A percentile compares a stretch with the other conserved stretches of the same genome.
Conservation (phyloP, 2,329 filamentous ascomycete genomes). For the Aspergillus ochraceoroseus region DNA sequence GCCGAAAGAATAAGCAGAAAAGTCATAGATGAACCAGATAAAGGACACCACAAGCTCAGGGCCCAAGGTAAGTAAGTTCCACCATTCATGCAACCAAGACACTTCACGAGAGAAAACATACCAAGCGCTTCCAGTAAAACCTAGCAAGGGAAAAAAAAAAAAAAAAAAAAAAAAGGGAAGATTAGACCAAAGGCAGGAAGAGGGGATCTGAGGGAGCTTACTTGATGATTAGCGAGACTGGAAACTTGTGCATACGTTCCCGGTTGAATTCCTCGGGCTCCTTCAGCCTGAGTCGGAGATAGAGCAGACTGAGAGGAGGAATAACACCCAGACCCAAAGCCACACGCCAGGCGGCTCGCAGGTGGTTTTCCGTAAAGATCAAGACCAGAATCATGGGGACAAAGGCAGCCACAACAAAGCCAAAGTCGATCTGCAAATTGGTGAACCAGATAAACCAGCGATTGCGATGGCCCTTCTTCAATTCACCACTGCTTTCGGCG, state of each 20-base stretch:
- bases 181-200: too few species aligned
- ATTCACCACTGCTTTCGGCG: constrained; percentile 76
- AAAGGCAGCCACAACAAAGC: constrained; percentile 75
- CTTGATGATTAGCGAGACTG: constrained; percentile 46
- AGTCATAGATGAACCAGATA: constrained; percentile 87
- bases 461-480: constrained; percentile 76
- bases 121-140: constrained; percentile 71
- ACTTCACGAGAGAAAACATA: constrained; percentile 17
- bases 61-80: background rate
- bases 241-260: constrained; percentile 63
- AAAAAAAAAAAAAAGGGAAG: too few species aligned
- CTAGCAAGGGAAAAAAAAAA: too few species aligned
- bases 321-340: constrained; percentile 72
- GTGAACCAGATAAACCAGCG: constrained; percentile 89
- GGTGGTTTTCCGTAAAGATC: constrained; percentile 58
- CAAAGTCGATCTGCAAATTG: constrained; percentile 79
- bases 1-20: constrained; percentile 76
- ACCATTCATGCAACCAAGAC: too few species aligned
- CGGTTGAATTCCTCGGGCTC: constrained; percentile 74
- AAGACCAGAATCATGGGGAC: constrained; percentile 64
- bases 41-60: constrained; percentile 55
- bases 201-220: constrained; percentile 2
- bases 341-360: constrained; percentile 74
- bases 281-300: constrained; percentile 65
- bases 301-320: constrained; percentile 68